Evolutionary conservation across 805 yeast genomes (phyloP).

Genomic region (Lipomyces anomalus): DNA sequence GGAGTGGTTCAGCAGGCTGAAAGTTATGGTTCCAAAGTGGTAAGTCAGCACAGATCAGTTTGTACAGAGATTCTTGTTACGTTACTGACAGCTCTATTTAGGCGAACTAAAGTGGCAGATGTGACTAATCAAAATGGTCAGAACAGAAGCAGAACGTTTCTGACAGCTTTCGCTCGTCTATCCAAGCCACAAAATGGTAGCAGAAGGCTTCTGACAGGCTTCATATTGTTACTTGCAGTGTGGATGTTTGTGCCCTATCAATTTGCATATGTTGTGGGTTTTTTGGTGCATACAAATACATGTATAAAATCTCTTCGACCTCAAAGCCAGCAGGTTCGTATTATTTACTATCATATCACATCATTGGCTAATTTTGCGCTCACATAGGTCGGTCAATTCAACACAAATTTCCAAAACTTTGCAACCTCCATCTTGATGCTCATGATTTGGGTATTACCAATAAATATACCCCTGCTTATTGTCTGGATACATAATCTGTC

Average conservation of each 20-base stretch:
- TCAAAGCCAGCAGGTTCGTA: slow-evolving; percentile 9
- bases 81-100: no score
- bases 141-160: no score
- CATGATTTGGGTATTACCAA: slow-evolving; percentile 73
- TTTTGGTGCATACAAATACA: slow-evolving; percentile 53
- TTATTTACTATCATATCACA: not conserved
- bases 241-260: slow-evolving; percentile 74
- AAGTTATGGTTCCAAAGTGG: not conserved
- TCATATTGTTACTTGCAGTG: slow-evolving; percentile 41
- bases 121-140: no score
- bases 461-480: slow-evolving; percentile 68
- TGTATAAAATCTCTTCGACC: slow-evolving; percentile 33
- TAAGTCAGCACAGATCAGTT: no score
- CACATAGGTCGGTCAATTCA: slow-evolving; percentile 5
- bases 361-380: not conserved
- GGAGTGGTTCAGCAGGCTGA: not conserved
- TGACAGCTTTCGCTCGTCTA: no score
- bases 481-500: slow-evolving; percentile 78
- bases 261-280: slow-evolving; percentile 59
- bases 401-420: slow-evolving; percentile 45
- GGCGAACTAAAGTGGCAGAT: no score
- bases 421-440: slow-evolving; percentile 58
- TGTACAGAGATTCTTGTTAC: no score
- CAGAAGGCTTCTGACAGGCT: slow-evolving; percentile 16
- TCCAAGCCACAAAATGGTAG: no score